Conservation (phyloP, 352 stramenopile genomes). For the Peronospora farinosa region DNA sequence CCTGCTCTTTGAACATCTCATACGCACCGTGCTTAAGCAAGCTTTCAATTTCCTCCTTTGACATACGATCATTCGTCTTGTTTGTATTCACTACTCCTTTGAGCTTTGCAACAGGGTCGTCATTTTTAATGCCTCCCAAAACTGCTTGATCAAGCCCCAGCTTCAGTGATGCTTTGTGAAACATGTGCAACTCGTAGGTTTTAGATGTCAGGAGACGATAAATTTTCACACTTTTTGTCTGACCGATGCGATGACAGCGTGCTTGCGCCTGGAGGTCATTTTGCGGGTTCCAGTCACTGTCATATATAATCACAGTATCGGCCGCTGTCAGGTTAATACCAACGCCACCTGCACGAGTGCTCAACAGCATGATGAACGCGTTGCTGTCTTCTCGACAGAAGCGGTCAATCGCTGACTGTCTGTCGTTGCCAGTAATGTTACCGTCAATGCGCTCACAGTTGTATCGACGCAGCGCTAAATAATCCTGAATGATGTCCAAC, state of each 20-base stretch:
- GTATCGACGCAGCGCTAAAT: constrained; percentile 88
- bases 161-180: constrained; percentile 89
- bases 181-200: constrained; percentile 93
- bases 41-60: constrained; percentile 89
- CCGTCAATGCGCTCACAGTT: constrained; percentile 98
- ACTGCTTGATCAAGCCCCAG: constrained; percentile 89
- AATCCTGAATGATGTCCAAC: constrained; percentile 99
- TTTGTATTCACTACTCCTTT: constrained; percentile 29
- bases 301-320: constrained; percentile 92
- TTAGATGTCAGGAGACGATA: constrained; percentile 89
- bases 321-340: constrained; percentile 96
- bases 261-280: constrained; percentile 91
- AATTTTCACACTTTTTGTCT: constrained; percentile 91
- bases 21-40: constrained; percentile 91
- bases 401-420: constrained; percentile 91
- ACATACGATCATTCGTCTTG: constrained; percentile 53
- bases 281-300: constrained; percentile 98
- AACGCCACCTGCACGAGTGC: constrained; percentile 94
- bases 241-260: constrained; percentile 89
- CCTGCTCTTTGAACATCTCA: constrained; percentile 90
- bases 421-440: constrained; percentile 94
- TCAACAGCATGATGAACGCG: constrained; percentile 97
- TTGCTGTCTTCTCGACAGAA: constrained; percentile 67
- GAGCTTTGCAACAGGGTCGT: constrained; percentile 39
- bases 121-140: constrained; percentile 79